Evolutionary conservation across 768 basidiomycete species (phyloP), one percentile per base, ranked within the genome.

Genomic region (Amanita pallidorosea): DNA sequence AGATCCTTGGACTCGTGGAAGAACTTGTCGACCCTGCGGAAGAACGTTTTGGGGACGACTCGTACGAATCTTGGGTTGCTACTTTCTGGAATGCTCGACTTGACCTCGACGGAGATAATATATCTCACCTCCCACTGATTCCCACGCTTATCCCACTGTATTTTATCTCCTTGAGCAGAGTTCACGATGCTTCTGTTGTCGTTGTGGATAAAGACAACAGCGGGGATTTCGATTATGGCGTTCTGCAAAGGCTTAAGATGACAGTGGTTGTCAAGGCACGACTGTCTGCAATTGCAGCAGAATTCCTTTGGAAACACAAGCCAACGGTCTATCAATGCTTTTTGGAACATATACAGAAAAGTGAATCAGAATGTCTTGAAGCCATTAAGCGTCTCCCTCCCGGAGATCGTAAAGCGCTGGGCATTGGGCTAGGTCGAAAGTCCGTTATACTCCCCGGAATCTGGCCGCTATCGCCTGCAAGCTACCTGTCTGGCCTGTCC

Each of bases 401-500:
- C 1, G 40, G 52, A 1, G 25, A 54, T 3, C 60, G 58, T 11
- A 27, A 40, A 6, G 37, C 44, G 5, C 63, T 73, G 56, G 64
- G 65, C 8, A 40, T 20, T 72, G 71, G 70, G 58, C 62, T 31
- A 57, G 64, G 6, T 33, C n/a, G 0, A 56, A 58, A 7, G 56
- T 63, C 22, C 11, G 18, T 2, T 23, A 47, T 41, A 36, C 37
- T 20, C 48, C 57, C 15, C 45, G 50, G 29, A 48, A 61, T 11
- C 23, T 37, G 6, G 51, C 58, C 18, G 35, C 60, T 38, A 36
- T 57, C 15, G 67, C 64, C 2, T 54, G 44, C 25, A 44, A 38
- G n/a, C 60, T 74, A 41, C 70, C 71, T 12, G 63, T 70, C 17
- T 69, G 67, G 68, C 58, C 55, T 5, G 61, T 58, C 3, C 53